Base-by-base conservation (phyloP, 176 grass and related monocot species). In the Bothriochloa decipiens region DNA sequence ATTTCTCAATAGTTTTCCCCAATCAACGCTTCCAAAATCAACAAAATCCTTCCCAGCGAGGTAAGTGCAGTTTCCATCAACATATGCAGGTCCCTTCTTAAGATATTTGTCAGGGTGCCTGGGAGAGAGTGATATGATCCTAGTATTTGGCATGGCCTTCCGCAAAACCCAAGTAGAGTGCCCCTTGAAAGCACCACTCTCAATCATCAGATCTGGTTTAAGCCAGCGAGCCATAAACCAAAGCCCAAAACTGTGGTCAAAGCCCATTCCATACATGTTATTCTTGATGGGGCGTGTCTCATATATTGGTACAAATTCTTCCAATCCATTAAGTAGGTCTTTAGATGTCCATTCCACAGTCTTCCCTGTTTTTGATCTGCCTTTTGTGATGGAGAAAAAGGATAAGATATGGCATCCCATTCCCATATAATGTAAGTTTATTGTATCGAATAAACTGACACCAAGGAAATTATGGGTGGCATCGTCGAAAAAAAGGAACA, bases 201-300 rank as follows among this genome's bases (percentile, higher is more conserved):
- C 96, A 52, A 98, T 88, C 93, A 98, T 95, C 67, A 98, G 76
- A 71, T 95, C 81, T 15, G 91, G 96, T 53, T 98, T 95, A 58
- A 98, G 79, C 93, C 92, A 95, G 47, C 89, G 93, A 43, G 80
- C 70, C 91, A 98, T 95, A 77, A 98, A 98, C 93, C 96, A 98
- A 68, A 98, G 89, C 25, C 93, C 96, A 74, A 98, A 98, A 64
- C 93, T 98, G 77, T 98, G 96, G 58, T 98, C 93, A 47, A 98
- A 95, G 3, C 93, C 89, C 93, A 95, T 98, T 5, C 96, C 96
- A 65, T 92, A 89, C 89, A 89, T 89, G 75, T 98, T 98, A 55
- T 98, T 95, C 85, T 92, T 93, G 69, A 98, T 95, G 17, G 93
- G 96, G 3, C 89, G 96, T 14, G 89, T 88, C 85, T 93, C 89